Base-by-base conservation (phyloP, 495 filamentous ascomycete species). In the Terfezia boudieri region DNA sequence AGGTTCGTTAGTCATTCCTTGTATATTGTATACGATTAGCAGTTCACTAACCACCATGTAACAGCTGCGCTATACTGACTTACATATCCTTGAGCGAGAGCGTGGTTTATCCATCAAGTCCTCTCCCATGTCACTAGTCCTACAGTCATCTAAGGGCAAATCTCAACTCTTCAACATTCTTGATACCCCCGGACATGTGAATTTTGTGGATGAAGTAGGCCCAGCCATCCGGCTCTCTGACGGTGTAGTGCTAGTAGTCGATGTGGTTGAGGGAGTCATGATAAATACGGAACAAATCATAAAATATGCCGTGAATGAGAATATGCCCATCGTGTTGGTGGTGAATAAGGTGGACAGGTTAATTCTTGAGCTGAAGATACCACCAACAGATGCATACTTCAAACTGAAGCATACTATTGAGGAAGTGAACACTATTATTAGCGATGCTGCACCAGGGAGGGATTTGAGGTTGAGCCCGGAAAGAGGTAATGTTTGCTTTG, bases 231-330 rank as follows among this genome's bases (percentile, higher is more conserved):
- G 90, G 16, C 69, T 98, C 41, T 88, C 81, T 32, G 90, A 98
- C 63, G 90, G 92, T 53, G 80, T 95, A 9, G 84, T 92, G 48
- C 69, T 98, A 46, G 83, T 98, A 17, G 87, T 98, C 17, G 90
- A 98, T 67, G 84, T 95, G 26, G 86, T 98, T n/a, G 90, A 98
- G 65, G 90, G 90, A 16, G 90, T 98, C 8, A 92, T 96, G 69
- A 77, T 86, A 57, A 93, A 90, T 65, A 94, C 90, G 0, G 88
- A 95, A 67, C 84, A 94, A 64, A 86, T 93, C 63, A 94, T 98
- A 71, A 93, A 84, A 67, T 84, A 98, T 66, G 86, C 87, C 7
- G 81, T 96, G 7, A 72, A 94, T 51, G 84, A 94, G 65, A 86
- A 85, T 61, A 73, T 96, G 10, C 89, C 90, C 0, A 71, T 98